Evolutionary conservation across 176 grass and related monocot species (phyloP), one percentile per base, ranked within the genome.

Genomic region (Aegilops sharonensis): DNA sequence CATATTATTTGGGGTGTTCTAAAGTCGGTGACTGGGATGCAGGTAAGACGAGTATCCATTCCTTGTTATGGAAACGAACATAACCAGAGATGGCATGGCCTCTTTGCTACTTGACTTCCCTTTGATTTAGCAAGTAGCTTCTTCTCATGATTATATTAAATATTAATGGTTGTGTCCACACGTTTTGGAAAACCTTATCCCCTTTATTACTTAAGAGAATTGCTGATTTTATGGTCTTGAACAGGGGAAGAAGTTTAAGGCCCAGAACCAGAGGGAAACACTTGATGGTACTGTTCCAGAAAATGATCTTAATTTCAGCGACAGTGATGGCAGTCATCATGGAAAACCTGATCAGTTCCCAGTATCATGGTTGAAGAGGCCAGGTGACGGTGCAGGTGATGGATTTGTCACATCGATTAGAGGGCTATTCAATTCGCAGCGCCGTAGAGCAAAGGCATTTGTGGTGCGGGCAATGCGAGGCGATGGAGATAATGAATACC

Each of bases 1-100:
- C 97, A 99, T 83, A 99, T 99, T 47, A 99, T 99, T 27, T 99
- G 97, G 97, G 90, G 97, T 73, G 97, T 99, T 89, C 71, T 99
- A 65, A 99, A 99, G 67, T 99, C 97, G 9, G 94, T 99, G 43
- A 95, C 97, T 34, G 97, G 97, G 85, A 99, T 99, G 97, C 97
- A 99, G 94, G 91, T 94, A 65, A 3, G 47, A 50, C 71, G 47
- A 17, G 23, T 40, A 79, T 78, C 13, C 37, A 10, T 68, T 91
- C 25, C 6, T 71, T 83, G 20, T 69, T 74, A 80, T 17, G 59
- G 47, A 77, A 78, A 32, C 42, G 15, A 54, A 54, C 21, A 11
- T 76, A 48, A 76, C 21, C 57, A 12, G 17, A 39, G 15, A 59
- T 80, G 24, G 6, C 34, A 85, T 81, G 17, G 9, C 20, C 45